Evolutionary conservation across 2,329 filamentous ascomycete genomes (phyloP), one percentile per base, ranked within the genome.

Genomic region (Epichloe festucae): DNA sequence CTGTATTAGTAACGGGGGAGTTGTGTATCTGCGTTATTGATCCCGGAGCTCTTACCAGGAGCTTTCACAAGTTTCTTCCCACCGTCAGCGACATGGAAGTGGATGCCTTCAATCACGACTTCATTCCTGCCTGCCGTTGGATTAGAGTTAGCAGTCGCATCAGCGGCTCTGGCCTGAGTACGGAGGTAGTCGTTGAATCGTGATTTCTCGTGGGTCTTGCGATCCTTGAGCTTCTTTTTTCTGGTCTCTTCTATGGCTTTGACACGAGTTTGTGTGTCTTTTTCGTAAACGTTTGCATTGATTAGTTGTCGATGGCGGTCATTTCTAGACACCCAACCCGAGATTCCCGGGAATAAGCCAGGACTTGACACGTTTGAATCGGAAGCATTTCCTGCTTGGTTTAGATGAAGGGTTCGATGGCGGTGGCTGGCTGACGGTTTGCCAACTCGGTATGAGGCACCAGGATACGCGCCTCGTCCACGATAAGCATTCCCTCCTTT

Each of bases 291-390:
- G 15, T 80, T 79, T 19, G 84, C 79, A 63, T 91, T 94, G 67
- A 94, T 93, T 41, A 94, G 72, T 65, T 94, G 87, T 63, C 87
- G 78, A 63, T 90, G 86, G 48, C 85, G 84, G 64, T 87, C 86
- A 48, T 75, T 84, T 63, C 83, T 86, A 5, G 82, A 78, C 42
- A 93, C 78, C 81, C 85, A 91, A 3, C 62, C 35, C 62, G 53
- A 8, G 56, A 58, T 31, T 55, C 59, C 50, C 39, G 52, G 42
- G 6, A 58, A 56, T 17, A 79, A 67, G 23, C 60, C 59, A 23
- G 57, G 56, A 17, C 62, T 66, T 2, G 67, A 65, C 3, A 68
- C 61, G 35, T 70, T 67, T 3, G 70, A 63, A 27, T 68, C 66
- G 8, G 66, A 63, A 10, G 66, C 52, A 8, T 66, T 61, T 41